Evolutionary conservation across 352 stramenopile species (phyloP).

Genomic region (Pythium brachiatum): DNA sequence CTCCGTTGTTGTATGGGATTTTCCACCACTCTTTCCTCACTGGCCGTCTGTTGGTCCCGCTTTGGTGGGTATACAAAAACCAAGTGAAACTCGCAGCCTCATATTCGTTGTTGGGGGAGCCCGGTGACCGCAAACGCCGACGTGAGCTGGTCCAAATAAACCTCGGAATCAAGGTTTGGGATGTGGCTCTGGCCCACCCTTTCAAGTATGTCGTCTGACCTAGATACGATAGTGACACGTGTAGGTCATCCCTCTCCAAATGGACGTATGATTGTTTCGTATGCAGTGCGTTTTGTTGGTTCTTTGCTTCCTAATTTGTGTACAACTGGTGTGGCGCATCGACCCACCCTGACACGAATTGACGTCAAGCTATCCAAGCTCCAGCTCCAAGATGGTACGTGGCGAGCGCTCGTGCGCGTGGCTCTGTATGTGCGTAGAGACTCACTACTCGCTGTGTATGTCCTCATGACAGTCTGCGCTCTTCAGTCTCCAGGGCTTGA

Average conservation of each 20-base stretch:
- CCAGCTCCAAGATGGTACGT: constrained; percentile 24
- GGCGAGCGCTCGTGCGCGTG: not conserved
- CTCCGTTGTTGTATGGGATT: constrained; percentile 36
- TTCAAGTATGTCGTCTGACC: constrained; percentile 14
- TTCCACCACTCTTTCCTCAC: constrained; percentile 44
- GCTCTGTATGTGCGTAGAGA: not conserved
- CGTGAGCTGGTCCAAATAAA: constrained; percentile 13
- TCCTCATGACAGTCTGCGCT: constrained; percentile 87
- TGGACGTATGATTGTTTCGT: constrained; percentile 24
- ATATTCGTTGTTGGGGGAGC: constrained; percentile 26
- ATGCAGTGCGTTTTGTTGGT: constrained; percentile 5
- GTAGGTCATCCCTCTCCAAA: constrained; percentile 23
- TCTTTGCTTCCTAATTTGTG: constrained; percentile 25
- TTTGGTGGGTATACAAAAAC: constrained; percentile 26
- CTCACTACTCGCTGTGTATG: constrained; percentile 6
- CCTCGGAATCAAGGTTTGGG: constrained; percentile 21
- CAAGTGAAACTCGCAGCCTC: constrained; percentile 24
- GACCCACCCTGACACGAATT: not conserved
- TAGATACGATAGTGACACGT: not conserved
- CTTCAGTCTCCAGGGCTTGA: constrained; percentile 96
- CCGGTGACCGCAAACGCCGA: constrained; percentile 23
- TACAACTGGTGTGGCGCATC: constrained; percentile 20
- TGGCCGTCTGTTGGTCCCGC: constrained; percentile 29
- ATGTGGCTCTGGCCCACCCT: constrained; percentile 9
- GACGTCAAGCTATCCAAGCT: not conserved